A percentile compares a stretch with the other conserved stretches of the same genome.
Conservation (phyloP, 1,139 yeast genomes). For the Candida neerlandica region DNA sequence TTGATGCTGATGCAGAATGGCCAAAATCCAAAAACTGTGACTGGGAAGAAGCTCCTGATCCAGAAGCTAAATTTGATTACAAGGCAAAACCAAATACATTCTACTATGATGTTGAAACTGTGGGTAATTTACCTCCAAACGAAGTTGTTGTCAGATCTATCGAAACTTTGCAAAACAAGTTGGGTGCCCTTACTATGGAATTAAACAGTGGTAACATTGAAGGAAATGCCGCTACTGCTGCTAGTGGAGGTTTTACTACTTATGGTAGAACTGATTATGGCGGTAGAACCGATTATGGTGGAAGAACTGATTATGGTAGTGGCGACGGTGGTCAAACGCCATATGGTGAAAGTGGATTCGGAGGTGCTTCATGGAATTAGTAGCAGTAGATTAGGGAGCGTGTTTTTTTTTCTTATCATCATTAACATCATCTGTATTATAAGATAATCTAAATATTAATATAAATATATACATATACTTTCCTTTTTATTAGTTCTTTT, state of each 20-base stretch:
- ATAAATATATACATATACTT: slow-evolving; percentile 4
- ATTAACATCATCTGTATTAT: neutral
- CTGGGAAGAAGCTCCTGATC: slow-evolving; percentile 95
- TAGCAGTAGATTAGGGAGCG: neutral
- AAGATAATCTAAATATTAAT: slow-evolving; percentile 3
- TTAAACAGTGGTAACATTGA: slow-evolving; percentile 63
- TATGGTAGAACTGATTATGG: slow-evolving; percentile 52
- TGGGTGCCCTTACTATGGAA: slow-evolving; percentile 87
- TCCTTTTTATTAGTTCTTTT: slow-evolving; percentile 11
- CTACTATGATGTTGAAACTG: slow-evolving; percentile 89
- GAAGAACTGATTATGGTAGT: slow-evolving; percentile 47
- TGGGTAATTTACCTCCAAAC: slow-evolving; percentile 85
- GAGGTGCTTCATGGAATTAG: slow-evolving; percentile 28
- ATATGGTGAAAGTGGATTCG: slow-evolving; percentile 45
- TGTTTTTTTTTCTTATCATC: too few relatives aligned
- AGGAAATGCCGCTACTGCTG: slow-evolving; percentile 34
- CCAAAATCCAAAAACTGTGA: slow-evolving; percentile 85
- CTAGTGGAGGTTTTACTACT: slow-evolving; percentile 50
- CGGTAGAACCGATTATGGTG: slow-evolving; percentile 38
- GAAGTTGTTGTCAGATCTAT: slow-evolving; percentile 86
- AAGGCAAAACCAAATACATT: slow-evolving; percentile 78
- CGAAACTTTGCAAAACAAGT: slow-evolving; percentile 81
- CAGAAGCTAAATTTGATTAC: slow-evolving; percentile 85
- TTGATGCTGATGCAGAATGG: slow-evolving; percentile 88
- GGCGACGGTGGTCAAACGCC: slow-evolving; percentile 39